phyloP scores from a whole-genome alignment of 129 eudicot genomes.

The Sambucus nigra region DNA sequence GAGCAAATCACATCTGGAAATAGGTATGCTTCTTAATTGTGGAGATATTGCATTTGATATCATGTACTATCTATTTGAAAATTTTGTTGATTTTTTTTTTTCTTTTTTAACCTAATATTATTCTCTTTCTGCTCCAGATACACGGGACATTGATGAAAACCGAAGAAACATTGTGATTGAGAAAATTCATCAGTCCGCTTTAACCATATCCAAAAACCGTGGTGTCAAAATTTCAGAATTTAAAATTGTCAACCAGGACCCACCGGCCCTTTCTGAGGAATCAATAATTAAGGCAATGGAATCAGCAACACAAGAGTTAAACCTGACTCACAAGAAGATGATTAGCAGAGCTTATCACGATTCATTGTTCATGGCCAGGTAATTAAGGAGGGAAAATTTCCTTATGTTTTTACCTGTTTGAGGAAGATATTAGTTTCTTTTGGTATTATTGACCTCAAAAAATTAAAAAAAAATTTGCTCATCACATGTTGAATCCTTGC shows the following conservation, averaged over 20 bases:
- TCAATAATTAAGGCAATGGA: constrained; percentile 59
- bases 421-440: background rate
- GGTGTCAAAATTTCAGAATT: constrained; percentile 62
- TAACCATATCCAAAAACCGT: constrained; percentile 55
- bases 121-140: constrained; percentile 42
- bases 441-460: background rate
- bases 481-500: constrained; percentile 20
- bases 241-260: constrained; percentile 84
- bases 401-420: background rate
- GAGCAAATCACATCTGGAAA: constrained; percentile 85
- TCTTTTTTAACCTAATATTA: background rate
- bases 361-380: constrained; percentile 99
- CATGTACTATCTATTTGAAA: background rate
- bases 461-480: background rate
- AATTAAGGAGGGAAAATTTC: background rate
- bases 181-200: constrained; percentile 61
- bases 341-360: constrained; percentile 98
- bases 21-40: constrained; percentile 30
- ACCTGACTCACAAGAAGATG: constrained; percentile 66
- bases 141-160: constrained; percentile 72
- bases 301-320: constrained; percentile 57
- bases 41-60: too few species aligned
- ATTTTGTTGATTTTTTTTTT: background rate
- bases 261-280: constrained; percentile 75
- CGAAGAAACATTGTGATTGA: constrained; percentile 64